These are phyloP conservation scores for Mallotus nudiflorus DNA, from an alignment of 345 rosid species.

Conservation along the genomic window DNA sequence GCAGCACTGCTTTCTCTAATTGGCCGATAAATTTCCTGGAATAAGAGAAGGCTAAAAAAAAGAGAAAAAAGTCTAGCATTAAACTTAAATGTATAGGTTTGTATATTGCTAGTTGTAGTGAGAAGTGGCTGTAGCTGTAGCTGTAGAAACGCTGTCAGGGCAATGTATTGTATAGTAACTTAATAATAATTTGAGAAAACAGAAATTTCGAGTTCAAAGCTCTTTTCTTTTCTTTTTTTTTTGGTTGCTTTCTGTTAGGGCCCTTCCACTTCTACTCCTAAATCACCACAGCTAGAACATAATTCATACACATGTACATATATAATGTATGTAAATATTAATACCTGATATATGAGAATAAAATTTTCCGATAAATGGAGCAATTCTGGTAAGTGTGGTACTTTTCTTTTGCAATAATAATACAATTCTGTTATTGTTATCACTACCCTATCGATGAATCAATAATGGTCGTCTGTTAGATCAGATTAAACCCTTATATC, in stretches of 20 bases:
- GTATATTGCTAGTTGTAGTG: constrained; percentile 22
- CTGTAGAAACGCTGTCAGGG: no score
- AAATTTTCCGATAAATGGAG: no score
- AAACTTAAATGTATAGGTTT: constrained; percentile 15
- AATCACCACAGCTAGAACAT: no score
- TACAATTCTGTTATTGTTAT: background rate
- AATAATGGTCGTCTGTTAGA: background rate
- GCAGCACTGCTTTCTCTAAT: background rate
- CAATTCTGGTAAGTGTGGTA: no score
- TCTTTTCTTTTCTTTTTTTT: no score
- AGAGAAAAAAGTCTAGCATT: background rate
- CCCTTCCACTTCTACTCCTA: no score
- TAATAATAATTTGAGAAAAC: background rate
- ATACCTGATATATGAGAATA: no score
- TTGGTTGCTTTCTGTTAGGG: no score
- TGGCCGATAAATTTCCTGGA: background rate
- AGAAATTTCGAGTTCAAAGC: background rate
- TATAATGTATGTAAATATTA: no score
- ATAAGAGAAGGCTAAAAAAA: background rate
- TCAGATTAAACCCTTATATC: background rate
- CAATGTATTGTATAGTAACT: constrained; percentile 18
- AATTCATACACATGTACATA: no score
- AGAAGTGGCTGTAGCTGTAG: constrained; percentile 5
- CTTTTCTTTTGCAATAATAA: no score
- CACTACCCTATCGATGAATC: background rate